Percentiles rank a stretch among this genome's conserved stretches.
Evolutionary conservation across 1,284 basidiomycete species (phyloP).

Genomic region (Malassezia slooffiae): DNA sequence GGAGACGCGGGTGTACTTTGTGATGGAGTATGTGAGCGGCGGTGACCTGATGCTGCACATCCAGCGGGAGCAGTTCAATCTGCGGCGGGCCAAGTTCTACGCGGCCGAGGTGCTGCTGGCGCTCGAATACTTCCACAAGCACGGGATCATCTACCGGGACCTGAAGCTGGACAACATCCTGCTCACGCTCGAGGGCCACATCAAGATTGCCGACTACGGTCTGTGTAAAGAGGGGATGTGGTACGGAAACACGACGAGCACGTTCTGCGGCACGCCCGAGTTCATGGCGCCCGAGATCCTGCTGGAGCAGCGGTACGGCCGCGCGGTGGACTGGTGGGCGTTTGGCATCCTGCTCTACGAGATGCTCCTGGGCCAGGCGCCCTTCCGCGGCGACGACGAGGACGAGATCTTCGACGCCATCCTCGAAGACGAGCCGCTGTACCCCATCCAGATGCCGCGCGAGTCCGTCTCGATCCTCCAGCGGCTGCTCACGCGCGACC

Average conservation of each 20-base stretch:
- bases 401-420: conserved; percentile 99
- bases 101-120: conserved; percentile 95
- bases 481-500: conserved; percentile 84
- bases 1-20: conserved; percentile 84
- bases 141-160: conserved; percentile 79
- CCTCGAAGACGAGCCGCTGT: conserved; percentile 92
- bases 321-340: conserved; percentile 99
- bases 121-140: conserved; percentile 93
- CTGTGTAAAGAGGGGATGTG: conserved; percentile 99
- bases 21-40: conserved; percentile 64
- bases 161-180: conserved; percentile 97
- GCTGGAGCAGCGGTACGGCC: conserved; percentile 91
- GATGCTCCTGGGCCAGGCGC: conserved; percentile 96
- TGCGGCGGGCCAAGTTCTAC: conserved; percentile 88
- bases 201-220: conserved; percentile 98
- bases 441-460: conserved; percentile 98
- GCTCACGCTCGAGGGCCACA: conserved; percentile 88
- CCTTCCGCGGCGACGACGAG: conserved; percentile 97
- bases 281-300: conserved; percentile 99
- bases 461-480: conserved; percentile 92
- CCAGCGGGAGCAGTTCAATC: conserved; percentile 67
- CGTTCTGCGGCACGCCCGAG: conserved; percentile 98
- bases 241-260: conserved; percentile 90
- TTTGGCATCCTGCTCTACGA: conserved; percentile 98
- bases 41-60: conserved; percentile 74